Conservation (phyloP, 2,329 filamentous ascomycete species). For the Colletotrichum destructivum region DNA sequence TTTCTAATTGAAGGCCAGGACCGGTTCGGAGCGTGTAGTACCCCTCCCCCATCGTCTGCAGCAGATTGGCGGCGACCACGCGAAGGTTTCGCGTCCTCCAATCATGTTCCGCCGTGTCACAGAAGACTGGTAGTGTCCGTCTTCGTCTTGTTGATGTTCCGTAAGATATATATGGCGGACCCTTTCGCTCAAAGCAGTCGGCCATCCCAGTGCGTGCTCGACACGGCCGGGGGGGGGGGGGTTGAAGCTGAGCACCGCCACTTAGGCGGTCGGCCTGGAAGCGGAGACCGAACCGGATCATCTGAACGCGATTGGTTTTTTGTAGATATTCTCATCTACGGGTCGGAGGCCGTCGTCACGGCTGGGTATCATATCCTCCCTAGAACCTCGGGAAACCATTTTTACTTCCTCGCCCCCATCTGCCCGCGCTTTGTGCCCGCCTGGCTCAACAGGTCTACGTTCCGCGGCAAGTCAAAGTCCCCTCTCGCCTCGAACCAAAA, state of each 20-base stretch:
- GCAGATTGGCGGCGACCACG: no score
- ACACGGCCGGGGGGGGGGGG: no score
- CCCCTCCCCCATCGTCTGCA: no score
- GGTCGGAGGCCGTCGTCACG: constrained; percentile 11
- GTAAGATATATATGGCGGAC: no score
- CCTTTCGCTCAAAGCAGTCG: no score
- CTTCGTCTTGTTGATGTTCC: no score
- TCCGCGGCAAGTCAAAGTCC: constrained; percentile 61
- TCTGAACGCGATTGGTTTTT: neutral
- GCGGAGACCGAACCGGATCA: neutral
- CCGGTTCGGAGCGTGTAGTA: no score
- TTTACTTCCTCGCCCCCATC: constrained; percentile 22
- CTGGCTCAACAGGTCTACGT: constrained; percentile 61
- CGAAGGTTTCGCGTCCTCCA: no score
- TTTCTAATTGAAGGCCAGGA: no score
- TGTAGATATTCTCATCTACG: neutral
- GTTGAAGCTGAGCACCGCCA: neutral
- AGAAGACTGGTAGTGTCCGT: no score
- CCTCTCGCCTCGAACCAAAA: constrained; percentile 63
- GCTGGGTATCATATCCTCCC: constrained; percentile 42
- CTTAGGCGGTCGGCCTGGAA: neutral
- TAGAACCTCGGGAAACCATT: neutral
- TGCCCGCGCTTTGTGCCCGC: constrained; percentile 43
- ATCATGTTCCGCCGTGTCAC: no score
- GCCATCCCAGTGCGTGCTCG: no score